A percentile compares a stretch with the other conserved stretches of the same genome.
Evolutionary conservation across 1,139 yeast genomes (phyloP).

Genomic region (Casaregolazyma suthepensis): DNA sequence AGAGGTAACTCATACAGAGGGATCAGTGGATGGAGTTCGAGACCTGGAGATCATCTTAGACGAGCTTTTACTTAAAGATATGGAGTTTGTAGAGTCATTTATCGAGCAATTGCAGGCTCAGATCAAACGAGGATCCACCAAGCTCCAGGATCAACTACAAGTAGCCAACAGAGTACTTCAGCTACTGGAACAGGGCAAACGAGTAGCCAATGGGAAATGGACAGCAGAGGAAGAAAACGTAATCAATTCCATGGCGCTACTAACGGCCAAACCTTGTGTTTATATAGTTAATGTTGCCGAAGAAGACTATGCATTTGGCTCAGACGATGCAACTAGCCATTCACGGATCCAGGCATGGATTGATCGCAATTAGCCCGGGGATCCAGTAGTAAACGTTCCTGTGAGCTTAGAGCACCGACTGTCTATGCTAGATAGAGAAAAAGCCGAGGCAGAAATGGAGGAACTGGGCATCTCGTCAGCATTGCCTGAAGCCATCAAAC

Average conservation of each 20-base stretch:
- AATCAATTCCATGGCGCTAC: slow-evolving; percentile 73
- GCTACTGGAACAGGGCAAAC: slow-evolving; percentile 69
- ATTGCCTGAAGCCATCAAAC: slow-evolving; percentile 67
- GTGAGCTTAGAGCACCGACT: slow-evolving; percentile 81
- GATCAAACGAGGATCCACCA: slow-evolving; percentile 11
- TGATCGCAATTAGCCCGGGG: slow-evolving; percentile 79
- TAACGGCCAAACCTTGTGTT: slow-evolving; percentile 91
- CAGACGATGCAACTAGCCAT: slow-evolving; percentile 20
- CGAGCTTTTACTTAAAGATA: slow-evolving; percentile 88
- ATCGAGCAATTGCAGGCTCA: slow-evolving; percentile 57
- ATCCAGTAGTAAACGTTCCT: slow-evolving; percentile 75
- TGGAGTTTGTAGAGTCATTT: slow-evolving; percentile 82
- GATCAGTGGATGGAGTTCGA: slow-evolving; percentile 86
- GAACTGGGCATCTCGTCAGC: slow-evolving; percentile 70
- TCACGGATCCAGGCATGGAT: slow-evolving; percentile 80
- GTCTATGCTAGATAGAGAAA: slow-evolving; percentile 67
- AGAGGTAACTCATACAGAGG: slow-evolving; percentile 89
- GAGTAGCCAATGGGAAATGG: slow-evolving; percentile 88
- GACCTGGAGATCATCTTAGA: slow-evolving; percentile 83
- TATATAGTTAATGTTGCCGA: slow-evolving; percentile 85
- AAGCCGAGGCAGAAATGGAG: slow-evolving; percentile 74
- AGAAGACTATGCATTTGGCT: slow-evolving; percentile 77
- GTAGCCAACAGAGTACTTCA: slow-evolving; percentile 68
- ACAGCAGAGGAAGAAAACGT: slow-evolving; percentile 59
- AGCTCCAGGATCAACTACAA: slow-evolving; percentile 50